Evolutionary conservation across 805 yeast species (phyloP).

Genomic region (Lipomyces sp.): DNA sequence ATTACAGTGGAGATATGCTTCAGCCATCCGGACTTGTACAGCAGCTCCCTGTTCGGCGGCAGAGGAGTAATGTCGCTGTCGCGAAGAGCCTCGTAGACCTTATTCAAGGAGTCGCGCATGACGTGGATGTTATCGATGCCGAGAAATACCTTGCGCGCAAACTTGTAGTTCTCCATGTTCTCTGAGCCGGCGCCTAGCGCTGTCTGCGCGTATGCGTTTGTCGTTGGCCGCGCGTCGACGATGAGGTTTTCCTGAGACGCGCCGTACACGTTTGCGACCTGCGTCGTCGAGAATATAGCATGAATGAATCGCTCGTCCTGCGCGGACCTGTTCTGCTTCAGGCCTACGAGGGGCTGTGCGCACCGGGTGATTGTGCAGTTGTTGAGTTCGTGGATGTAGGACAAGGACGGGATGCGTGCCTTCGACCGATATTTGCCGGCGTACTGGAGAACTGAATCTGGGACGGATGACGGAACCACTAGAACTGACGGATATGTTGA

Average conservation of each 20-base stretch:
- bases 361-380: constrained; percentile 74
- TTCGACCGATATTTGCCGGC: constrained; percentile 86
- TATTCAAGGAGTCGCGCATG: constrained; percentile 77
- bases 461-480: constrained; percentile 70
- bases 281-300: constrained; percentile 68
- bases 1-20: constrained; percentile 64
- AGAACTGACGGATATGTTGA: constrained; percentile 69
- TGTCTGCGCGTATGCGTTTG: constrained; percentile 94
- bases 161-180: constrained; percentile 78
- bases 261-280: constrained; percentile 35
- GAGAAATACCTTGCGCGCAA: constrained; percentile 67
- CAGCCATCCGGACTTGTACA: constrained; percentile 75
- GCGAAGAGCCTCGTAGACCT: constrained; percentile 58
- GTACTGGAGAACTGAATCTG: constrained; percentile 78
- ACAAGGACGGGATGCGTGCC: constrained; percentile 73
- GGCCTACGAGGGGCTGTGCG: constrained; percentile 88
- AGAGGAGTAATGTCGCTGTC: constrained; percentile 61
- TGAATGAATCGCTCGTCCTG: constrained; percentile 84
- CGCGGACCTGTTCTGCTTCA: constrained; percentile 79
- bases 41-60: constrained; percentile 52
- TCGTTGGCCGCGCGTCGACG: constrained; percentile 87
- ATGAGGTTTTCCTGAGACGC: constrained; percentile 57
- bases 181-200: constrained; percentile 99
- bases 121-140: constrained; percentile 95
- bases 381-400: constrained; percentile 66